Base-by-base conservation (phyloP, 306 rosid genomes). In the Pterocarpus macrocarpus region DNA sequence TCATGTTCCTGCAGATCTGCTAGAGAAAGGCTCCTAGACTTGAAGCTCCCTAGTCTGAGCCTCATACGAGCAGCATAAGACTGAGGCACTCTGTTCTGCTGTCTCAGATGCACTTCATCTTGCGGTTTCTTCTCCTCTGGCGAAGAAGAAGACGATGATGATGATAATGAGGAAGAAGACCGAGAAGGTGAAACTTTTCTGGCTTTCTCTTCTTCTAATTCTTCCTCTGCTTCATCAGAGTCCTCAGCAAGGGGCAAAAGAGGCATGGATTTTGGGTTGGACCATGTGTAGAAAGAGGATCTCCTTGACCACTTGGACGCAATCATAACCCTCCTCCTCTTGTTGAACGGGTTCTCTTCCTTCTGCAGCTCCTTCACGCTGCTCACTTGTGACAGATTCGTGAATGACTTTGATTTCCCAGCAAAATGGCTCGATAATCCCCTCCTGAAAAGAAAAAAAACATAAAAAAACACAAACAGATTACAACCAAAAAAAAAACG, bases 221-320 rank as follows among this genome's bases (percentile, higher is more conserved):
- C 7, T 6, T 73, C 56, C 0, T 73, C 74, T 1, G 17, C 17
- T 52, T 52, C 58, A 14, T 52, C 58, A 4, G 58, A 52, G 1
- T 92, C 86, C 5, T 92, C 96, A 0, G 75, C 36, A 5, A 91
- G 62, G 1, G 90, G 84, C 15, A 94, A 68, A 49, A 94, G 82
- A 7, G 98, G 98, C 97, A 94, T 90, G 44, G 98, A 94, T 59
- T 91, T 81, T 9, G 98, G 97, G 87, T 92, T 89, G 0, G 84
- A 69, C 78, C 88, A 84, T 66, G 78, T 66, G 68, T 92, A 94
- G 38, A 92, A 92, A 1, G 86, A 80, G 0, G 97, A 84, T 80
- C 56, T 90, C 78, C 86, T 87, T 1, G 91, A 69, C 91, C 70
- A 86, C 50, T 91, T 92, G 0, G 97, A 80, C 2, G 93, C 91